These are phyloP conservation scores for Lecanicillium sp. DNA, from an alignment of 2,329 filamentous ascomycete genomes.

Conservation along the genomic window DNA sequence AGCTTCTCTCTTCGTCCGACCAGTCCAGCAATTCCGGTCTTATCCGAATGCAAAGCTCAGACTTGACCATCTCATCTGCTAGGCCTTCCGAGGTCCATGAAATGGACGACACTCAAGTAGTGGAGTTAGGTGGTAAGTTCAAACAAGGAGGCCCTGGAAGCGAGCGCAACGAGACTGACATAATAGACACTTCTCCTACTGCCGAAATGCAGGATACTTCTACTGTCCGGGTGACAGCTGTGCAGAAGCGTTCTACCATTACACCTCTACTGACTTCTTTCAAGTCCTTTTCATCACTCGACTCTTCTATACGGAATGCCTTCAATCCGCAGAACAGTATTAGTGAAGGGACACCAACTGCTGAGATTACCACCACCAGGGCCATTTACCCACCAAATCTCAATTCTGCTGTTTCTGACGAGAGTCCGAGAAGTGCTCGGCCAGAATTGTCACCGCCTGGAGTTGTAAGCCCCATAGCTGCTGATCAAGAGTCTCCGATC, in stretches of 20 bases:
- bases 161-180: neutral
- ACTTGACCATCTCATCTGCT: neutral
- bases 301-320: too few relatives aligned
- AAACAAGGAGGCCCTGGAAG: neutral
- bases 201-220: slow-evolving; percentile 38
- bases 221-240: slow-evolving; percentile 29
- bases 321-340: too few relatives aligned
- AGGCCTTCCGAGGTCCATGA: slow-evolving; percentile 19
- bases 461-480: too few relatives aligned
- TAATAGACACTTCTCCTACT: slow-evolving; percentile 32
- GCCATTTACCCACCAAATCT: too few relatives aligned
- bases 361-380: too few relatives aligned
- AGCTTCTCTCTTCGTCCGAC: too few relatives aligned
- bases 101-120: slow-evolving; percentile 34
- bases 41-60: too few relatives aligned
- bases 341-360: too few relatives aligned
- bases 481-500: neutral
- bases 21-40: too few relatives aligned
- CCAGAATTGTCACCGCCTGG: too few relatives aligned
- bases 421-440: too few relatives aligned
- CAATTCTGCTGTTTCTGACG: too few relatives aligned
- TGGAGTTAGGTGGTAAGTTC: slow-evolving; percentile 38
- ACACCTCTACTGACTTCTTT: slow-evolving; percentile 12
- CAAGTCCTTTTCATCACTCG: neutral
- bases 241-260: slow-evolving; percentile 22